Conservation (phyloP, 164 flowering plant species). For the Sextonia rubra region DNA sequence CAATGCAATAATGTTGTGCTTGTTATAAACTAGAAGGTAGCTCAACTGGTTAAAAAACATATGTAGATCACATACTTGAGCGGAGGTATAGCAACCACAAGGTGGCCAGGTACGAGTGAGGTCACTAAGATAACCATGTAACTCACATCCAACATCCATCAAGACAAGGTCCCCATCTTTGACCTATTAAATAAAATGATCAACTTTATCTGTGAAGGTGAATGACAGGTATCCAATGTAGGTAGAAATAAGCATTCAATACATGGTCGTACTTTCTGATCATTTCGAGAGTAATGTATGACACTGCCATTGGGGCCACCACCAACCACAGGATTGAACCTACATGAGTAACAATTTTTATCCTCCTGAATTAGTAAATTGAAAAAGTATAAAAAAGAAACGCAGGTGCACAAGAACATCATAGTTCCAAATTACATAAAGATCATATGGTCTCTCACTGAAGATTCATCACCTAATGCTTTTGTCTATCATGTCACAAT, state of each 20-base stretch:
- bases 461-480: neutral
- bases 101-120: conserved; percentile 99
- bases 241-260: neutral
- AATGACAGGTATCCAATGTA: neutral
- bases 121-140: conserved; percentile 95
- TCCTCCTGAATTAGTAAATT: neutral
- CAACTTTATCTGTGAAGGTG: neutral
- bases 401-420: neutral
- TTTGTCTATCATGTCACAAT: neutral
- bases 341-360: conserved; percentile 21
- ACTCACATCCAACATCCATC: conserved; percentile 95
- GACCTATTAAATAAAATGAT: conserved; percentile 37
- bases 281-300: conserved; percentile 94
- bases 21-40: neutral
- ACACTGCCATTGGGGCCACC: conserved; percentile 91
- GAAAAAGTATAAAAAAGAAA: neutral
- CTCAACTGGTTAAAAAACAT: neutral
- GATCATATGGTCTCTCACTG: neutral
- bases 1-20: neutral
- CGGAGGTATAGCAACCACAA: conserved; percentile 65
- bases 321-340: conserved; percentile 98
- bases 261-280: conserved; percentile 50
- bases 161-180: conserved; percentile 73
- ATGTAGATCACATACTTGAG: conserved; percentile 50
- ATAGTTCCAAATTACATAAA: neutral